These are phyloP conservation scores for Neocallimastix lanati DNA, from an alignment of 192 early-diverging fungal species.

Conservation along the genomic window DNA sequence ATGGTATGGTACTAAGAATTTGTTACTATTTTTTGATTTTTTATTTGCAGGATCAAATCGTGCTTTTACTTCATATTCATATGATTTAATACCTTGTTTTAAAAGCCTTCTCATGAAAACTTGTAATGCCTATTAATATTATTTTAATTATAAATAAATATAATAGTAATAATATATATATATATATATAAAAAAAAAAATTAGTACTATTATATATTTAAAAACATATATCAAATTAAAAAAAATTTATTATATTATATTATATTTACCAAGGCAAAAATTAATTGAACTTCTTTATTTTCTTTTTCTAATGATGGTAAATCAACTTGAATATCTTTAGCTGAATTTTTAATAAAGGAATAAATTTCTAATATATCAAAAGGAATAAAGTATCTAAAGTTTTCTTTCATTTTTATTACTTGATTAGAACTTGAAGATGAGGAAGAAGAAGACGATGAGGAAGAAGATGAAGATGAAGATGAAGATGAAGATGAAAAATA, in stretches of 20 bases:
- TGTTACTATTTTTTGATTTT: not conserved
- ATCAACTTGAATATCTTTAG: not conserved
- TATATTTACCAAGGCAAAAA: not conserved
- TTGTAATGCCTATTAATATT: not conserved
- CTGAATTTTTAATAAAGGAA: not conserved
- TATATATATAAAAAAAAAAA: too few species aligned
- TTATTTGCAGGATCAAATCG: not conserved
- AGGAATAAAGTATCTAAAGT: not conserved
- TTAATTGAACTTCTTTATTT: not conserved
- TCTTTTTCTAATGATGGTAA: not conserved
- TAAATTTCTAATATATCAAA: not conserved
- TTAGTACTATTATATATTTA: too few species aligned
- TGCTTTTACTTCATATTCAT: not conserved
- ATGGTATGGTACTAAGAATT: not conserved
- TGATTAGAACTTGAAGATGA: not conserved
- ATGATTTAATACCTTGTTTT: not conserved
- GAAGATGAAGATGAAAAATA: not conserved
- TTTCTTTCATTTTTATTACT: not conserved
- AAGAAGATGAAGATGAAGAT: not conserved
- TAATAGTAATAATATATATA: too few species aligned
- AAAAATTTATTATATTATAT: too few species aligned
- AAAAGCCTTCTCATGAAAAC: not conserved
- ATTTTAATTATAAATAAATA: too few species aligned
- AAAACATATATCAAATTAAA: too few species aligned
- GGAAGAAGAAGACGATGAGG: not conserved